Evolutionary conservation across 2,329 filamentous ascomycete genomes (phyloP).

Genomic region (Orbilia blumenaviensis): DNA sequence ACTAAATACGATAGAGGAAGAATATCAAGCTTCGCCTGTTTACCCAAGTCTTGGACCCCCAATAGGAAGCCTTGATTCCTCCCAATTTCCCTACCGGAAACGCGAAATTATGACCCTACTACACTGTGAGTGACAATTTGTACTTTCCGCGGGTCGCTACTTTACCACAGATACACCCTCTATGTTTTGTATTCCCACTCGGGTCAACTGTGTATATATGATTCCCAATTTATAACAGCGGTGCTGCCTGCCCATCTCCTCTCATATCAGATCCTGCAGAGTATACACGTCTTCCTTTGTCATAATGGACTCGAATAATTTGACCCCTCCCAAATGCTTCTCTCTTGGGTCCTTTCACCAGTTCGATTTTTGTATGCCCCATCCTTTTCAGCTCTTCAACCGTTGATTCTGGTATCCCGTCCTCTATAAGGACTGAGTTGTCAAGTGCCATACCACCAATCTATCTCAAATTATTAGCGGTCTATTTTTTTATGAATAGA

Average conservation of each 20-base stretch:
- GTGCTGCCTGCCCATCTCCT: slow-evolving; percentile 79
- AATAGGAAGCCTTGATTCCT: too few species aligned
- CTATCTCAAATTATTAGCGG: slow-evolving; percentile 20
- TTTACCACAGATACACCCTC: too few species aligned
- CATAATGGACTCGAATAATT: slow-evolving; percentile 79
- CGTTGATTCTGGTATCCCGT: slow-evolving; percentile 76
- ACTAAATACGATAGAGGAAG: not conserved
- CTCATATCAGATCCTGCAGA: slow-evolving; percentile 88
- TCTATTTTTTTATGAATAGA: slow-evolving; percentile 13
- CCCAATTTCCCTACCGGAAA: too few species aligned
- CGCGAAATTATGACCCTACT: too few species aligned
- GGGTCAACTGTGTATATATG: not conserved
- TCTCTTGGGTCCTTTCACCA: slow-evolving; percentile 73
- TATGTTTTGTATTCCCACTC: too few species aligned
- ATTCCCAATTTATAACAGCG: slow-evolving; percentile 58
- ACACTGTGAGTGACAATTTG: too few species aligned
- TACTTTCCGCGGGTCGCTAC: too few species aligned
- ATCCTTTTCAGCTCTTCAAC: slow-evolving; percentile 72
- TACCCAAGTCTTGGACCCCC: not conserved
- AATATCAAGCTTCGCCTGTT: slow-evolving; percentile 19
- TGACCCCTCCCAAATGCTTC: slow-evolving; percentile 85
- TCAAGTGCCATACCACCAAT: slow-evolving; percentile 74
- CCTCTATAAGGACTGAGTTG: slow-evolving; percentile 74
- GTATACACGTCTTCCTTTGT: slow-evolving; percentile 75
- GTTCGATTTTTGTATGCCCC: slow-evolving; percentile 74